These are phyloP conservation scores for Penicillium nordicum DNA, from an alignment of 2,329 filamentous ascomycete genomes.

Conservation along the genomic window DNA sequence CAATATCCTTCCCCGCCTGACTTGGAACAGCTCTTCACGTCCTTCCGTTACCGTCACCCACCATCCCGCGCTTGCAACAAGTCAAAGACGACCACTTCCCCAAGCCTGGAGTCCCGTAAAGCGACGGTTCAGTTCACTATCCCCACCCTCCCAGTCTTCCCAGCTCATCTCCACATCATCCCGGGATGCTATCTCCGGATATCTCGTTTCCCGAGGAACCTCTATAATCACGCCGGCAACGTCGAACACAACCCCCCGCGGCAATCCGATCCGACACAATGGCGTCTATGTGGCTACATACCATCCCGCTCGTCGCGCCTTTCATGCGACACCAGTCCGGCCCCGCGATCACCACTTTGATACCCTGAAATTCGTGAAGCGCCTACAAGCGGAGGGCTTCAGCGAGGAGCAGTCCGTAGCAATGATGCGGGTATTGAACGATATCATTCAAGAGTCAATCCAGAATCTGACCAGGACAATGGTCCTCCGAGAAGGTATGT, in stretches of 20 bases:
- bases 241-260: slow-evolving; percentile 15
- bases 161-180: slow-evolving; percentile 15
- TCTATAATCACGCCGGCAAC: slow-evolving; percentile 15
- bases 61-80: slow-evolving; percentile 25
- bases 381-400: slow-evolving; percentile 85
- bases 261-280: slow-evolving; percentile 43
- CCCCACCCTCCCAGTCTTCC: slow-evolving; percentile 10
- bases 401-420: slow-evolving; percentile 92
- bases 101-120: slow-evolving; percentile 23
- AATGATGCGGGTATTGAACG: slow-evolving; percentile 97
- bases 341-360: slow-evolving; percentile 91
- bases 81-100: slow-evolving; percentile 22
- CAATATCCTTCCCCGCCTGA: slow-evolving; percentile 42
- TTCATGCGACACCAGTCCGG: slow-evolving; percentile 64
- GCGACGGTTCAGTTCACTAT: slow-evolving; percentile 20
- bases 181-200: slow-evolving; percentile 12
- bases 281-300: slow-evolving; percentile 48
- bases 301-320: slow-evolving; percentile 40
- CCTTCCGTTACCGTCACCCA: slow-evolving; percentile 29
- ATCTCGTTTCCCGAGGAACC: slow-evolving; percentile 21
- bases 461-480: slow-evolving; percentile 97
- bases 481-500: slow-evolving; percentile 88
- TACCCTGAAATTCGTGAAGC: slow-evolving; percentile 93
- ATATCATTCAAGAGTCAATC: slow-evolving; percentile 97
- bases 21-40: slow-evolving; percentile 39